These are phyloP conservation scores for Mycena haematopus DNA, from an alignment of 768 basidiomycete genomes.

Conservation along the genomic window DNA sequence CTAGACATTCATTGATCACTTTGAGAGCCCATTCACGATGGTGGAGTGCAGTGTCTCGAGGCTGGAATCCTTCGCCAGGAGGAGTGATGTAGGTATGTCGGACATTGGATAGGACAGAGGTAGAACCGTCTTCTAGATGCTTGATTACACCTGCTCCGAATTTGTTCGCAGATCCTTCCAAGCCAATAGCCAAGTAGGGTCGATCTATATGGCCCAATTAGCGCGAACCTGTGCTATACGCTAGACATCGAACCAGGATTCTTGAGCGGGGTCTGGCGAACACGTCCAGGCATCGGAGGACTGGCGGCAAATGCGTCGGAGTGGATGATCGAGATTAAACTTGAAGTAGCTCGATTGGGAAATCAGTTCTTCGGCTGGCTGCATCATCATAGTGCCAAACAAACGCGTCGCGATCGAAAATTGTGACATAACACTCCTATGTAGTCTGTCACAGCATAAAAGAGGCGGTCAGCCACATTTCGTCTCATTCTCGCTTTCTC, in stretches of 20 bases:
- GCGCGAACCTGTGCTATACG: neutral
- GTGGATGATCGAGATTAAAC: neutral
- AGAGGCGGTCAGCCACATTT: too few relatives aligned
- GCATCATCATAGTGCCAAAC: too few relatives aligned
- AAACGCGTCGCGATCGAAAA: too few relatives aligned
- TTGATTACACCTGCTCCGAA: constrained; percentile 92
- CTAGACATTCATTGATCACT: constrained; percentile 80
- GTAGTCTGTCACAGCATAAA: too few relatives aligned
- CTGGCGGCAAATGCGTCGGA: constrained; percentile 7
- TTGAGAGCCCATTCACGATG: constrained; percentile 92
- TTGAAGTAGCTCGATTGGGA: neutral
- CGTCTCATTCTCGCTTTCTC: too few relatives aligned
- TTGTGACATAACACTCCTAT: too few relatives aligned
- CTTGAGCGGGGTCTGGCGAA: constrained; percentile 29
- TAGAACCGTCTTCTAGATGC: constrained; percentile 76
- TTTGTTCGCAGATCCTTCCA: constrained; percentile 99
- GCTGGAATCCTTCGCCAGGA: constrained; percentile 96
- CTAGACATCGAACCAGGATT: constrained; percentile 29
- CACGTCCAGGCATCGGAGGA: constrained; percentile 34
- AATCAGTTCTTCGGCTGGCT: too few relatives aligned
- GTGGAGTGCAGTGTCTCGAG: constrained; percentile 93
- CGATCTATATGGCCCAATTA: constrained; percentile 51
- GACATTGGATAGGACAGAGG: constrained; percentile 86
- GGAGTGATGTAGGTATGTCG: constrained; percentile 99
- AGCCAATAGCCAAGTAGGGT: constrained; percentile 86